These are phyloP conservation scores for Paecilomyces niveus DNA, from an alignment of 2,329 filamentous ascomycete species.

Conservation along the genomic window DNA sequence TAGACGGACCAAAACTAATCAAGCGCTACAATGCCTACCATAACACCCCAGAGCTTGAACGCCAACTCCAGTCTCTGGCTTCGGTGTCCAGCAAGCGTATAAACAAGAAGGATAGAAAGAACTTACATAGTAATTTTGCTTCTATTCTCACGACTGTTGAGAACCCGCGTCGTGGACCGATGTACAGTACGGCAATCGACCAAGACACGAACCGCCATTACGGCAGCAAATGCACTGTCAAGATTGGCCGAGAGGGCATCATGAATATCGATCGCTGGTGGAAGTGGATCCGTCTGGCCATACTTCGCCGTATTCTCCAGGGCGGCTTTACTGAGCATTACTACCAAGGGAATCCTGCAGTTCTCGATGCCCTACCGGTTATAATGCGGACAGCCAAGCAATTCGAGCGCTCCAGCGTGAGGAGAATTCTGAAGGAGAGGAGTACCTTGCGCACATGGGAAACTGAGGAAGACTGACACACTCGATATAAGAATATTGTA, in stretches of 20 bases:
- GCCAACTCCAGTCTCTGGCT: constrained; percentile 53
- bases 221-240: constrained; percentile 56
- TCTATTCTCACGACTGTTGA: constrained; percentile 61
- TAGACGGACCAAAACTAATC: constrained; percentile 39
- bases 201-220: constrained; percentile 53
- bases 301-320: constrained; percentile 53
- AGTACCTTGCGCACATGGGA: background rate
- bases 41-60: constrained; percentile 54
- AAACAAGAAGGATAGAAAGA: constrained; percentile 60
- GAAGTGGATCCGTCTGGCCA: constrained; percentile 60
- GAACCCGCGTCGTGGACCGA: constrained; percentile 59
- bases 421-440: background rate
- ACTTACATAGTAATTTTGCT: constrained; percentile 58
- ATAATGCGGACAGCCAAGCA: constrained; percentile 25
- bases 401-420: constrained; percentile 16
- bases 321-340: constrained; percentile 59
- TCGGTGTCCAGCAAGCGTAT: constrained; percentile 55
- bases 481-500: background rate
- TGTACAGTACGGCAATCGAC: constrained; percentile 58
- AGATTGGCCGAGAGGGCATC: constrained; percentile 49
- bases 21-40: constrained; percentile 64
- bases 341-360: constrained; percentile 51
- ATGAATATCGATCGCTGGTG: constrained; percentile 67
- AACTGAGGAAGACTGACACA: background rate
- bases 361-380: constrained; percentile 52